Evolutionary conservation across 371 early-diverging fungal species (phyloP).

Genomic region (Saksenaea vasiformis): DNA sequence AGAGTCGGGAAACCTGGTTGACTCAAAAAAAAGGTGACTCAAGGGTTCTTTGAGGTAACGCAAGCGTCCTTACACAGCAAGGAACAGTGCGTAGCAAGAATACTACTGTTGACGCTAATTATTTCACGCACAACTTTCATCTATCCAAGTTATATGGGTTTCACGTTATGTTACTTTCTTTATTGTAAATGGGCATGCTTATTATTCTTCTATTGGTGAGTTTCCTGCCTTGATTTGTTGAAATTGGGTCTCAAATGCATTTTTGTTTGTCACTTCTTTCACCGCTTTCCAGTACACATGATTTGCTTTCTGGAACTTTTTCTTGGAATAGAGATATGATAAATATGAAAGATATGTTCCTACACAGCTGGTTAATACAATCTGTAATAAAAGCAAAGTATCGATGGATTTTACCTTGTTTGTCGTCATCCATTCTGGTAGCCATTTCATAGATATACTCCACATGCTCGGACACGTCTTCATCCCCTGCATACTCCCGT

Average conservation of each 20-base stretch:
- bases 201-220: not conserved
- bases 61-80: too few relatives aligned
- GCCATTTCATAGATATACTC: slow-evolving; percentile 58
- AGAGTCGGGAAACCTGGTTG: too few relatives aligned
- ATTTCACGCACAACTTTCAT: too few relatives aligned
- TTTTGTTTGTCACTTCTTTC: slow-evolving; percentile 55
- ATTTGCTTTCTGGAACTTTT: slow-evolving; percentile 49
- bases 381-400: not conserved
- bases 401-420: slow-evolving; percentile 45
- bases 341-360: slow-evolving; percentile 63
- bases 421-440: slow-evolving; percentile 47
- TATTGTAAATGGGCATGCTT: not conserved
- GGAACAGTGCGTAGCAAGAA: too few relatives aligned
- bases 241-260: slow-evolving; percentile 36
- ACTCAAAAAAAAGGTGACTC: too few relatives aligned
- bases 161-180: too few relatives aligned
- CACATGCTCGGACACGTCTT: slow-evolving; percentile 19
- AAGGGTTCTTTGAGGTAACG: too few relatives aligned
- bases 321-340: slow-evolving; percentile 52
- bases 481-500: slow-evolving; percentile 26
- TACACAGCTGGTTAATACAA: slow-evolving; percentile 2
- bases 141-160: too few relatives aligned
- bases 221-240: slow-evolving; percentile 8
- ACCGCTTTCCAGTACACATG: slow-evolving; percentile 66
- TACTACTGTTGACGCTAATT: too few relatives aligned